A percentile compares a stretch with the other conserved stretches of the same genome.
Evolutionary conservation across 179 eudicot genomes (phyloP).

Genomic region (Camellia oleifera): DNA sequence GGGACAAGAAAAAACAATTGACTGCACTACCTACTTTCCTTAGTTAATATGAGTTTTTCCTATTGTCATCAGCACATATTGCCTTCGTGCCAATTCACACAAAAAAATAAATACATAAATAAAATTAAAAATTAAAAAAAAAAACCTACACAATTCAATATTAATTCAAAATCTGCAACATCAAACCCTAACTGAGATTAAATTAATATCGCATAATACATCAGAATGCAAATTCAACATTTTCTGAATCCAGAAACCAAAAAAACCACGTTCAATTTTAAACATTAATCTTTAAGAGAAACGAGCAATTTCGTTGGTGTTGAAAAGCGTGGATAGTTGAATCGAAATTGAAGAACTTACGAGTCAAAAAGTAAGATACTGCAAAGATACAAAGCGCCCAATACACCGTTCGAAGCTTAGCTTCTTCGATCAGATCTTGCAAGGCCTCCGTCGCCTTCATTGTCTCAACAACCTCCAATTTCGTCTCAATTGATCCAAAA

Average conservation of each 20-base stretch:
- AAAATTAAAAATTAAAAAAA: too few relatives aligned
- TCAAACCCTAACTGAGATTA: neutral
- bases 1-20: too few relatives aligned
- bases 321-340: neutral
- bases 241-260: neutral
- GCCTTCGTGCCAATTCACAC: neutral
- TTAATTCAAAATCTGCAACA: neutral
- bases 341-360: conserved; percentile 39
- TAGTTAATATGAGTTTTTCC: neutral
- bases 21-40: neutral
- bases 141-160: too few relatives aligned
- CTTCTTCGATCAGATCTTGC: conserved; percentile 86
- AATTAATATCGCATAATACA: neutral
- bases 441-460: conserved; percentile 58
- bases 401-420: conserved; percentile 25
- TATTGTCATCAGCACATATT: neutral
- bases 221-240: neutral
- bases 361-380: conserved; percentile 36
- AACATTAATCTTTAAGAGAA: neutral
- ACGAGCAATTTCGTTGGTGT: neutral
- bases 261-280: neutral
- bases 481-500: neutral
- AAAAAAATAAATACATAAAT: too few relatives aligned
- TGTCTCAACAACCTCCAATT: conserved; percentile 1
- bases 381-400: too few relatives aligned